These are phyloP conservation scores for Myriosclerotinia scirpicola DNA, from an alignment of 2,329 filamentous ascomycete genomes.

Conservation along the genomic window DNA sequence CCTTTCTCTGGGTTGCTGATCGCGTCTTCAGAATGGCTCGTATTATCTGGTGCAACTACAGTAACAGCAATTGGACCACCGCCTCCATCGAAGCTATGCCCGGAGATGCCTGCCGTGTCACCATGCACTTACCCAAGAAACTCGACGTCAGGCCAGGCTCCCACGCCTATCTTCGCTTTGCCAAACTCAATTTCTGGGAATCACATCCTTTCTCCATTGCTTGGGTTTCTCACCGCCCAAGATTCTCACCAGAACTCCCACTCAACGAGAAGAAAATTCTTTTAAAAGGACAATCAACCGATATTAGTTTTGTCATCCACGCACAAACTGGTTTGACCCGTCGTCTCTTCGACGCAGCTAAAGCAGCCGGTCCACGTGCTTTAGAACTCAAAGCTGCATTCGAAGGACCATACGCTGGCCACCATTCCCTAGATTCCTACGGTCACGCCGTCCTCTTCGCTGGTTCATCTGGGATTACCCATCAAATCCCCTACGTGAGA, in stretches of 20 bases:
- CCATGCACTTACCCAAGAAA: conserved; percentile 66
- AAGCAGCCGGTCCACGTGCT: conserved; percentile 37
- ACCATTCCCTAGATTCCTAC: conserved; percentile 86
- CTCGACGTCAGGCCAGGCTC: conserved; percentile 67
- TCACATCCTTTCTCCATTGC: conserved; percentile 78
- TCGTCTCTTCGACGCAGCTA: conserved; percentile 71
- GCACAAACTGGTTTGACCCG: conserved; percentile 87
- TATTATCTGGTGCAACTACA: conserved; percentile 64
- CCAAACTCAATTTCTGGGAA: conserved; percentile 65
- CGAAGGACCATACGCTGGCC: conserved; percentile 85
- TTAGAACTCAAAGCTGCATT: conserved; percentile 58
- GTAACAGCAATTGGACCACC: conserved; percentile 54
- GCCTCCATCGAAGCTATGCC: conserved; percentile 68
- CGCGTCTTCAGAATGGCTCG: conserved; percentile 62
- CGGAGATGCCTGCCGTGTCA: conserved; percentile 69
- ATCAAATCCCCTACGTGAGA: conserved; percentile 85
- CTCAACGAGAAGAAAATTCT: conserved; percentile 43
- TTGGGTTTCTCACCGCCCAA: conserved; percentile 62
- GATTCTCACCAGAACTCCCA: conserved; percentile 38
- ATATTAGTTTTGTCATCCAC: conserved; percentile 80
- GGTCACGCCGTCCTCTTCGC: conserved; percentile 89
- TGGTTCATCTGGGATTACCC: conserved; percentile 91
- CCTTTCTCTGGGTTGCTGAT: conserved; percentile 77
- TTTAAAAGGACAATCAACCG: conserved; percentile 36
- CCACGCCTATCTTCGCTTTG: conserved; percentile 73